phyloP scores from a whole-genome alignment of 805 yeast species.

The Yarrowia alimentaria region DNA sequence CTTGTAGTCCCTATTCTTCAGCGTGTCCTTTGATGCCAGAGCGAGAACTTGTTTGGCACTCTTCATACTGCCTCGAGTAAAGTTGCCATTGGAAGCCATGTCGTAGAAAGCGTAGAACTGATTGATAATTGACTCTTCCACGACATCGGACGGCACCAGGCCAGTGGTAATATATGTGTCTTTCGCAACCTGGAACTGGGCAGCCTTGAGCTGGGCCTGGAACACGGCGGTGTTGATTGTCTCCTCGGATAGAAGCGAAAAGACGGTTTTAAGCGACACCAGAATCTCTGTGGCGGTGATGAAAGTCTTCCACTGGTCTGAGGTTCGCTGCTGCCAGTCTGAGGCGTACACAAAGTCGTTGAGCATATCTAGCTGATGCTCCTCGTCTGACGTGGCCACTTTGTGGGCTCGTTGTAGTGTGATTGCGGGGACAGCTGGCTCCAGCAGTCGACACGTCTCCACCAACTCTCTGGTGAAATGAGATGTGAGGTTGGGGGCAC shows the following conservation, averaged over 20 bases:
- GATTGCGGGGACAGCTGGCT: constrained; percentile 21
- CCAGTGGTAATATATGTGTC: constrained; percentile 8
- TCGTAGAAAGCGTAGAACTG: constrained; percentile 47
- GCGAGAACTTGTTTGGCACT: constrained; percentile 40
- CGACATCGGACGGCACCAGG: constrained; percentile 3
- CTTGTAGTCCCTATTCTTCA: constrained; percentile 29
- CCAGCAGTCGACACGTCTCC: constrained; percentile 18
- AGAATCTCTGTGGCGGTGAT: constrained; percentile 5
- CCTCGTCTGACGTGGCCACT: constrained; percentile 3
- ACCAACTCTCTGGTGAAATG: constrained; percentile 17
- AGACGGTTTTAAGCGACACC: constrained; percentile 7
- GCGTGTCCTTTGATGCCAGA: constrained; percentile 28
- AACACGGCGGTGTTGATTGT: constrained; percentile 29
- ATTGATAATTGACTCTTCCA: constrained; percentile 29
- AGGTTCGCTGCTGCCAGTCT: constrained; percentile 12
- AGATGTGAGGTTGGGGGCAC: background rate
- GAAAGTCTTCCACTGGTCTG: constrained; percentile 13
- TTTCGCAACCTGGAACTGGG: constrained; percentile 35
- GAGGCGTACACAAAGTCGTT: constrained; percentile 13
- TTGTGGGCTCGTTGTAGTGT: constrained; percentile 8
- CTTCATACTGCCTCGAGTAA: constrained; percentile 43
- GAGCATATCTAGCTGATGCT: background rate
- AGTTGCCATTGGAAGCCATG: constrained; percentile 45
- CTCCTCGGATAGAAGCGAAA: constrained; percentile 24
- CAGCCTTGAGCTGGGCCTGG: constrained; percentile 32